Conservation (phyloP, 805 yeast species). For the Isabelozyma pseudorhagii region DNA sequence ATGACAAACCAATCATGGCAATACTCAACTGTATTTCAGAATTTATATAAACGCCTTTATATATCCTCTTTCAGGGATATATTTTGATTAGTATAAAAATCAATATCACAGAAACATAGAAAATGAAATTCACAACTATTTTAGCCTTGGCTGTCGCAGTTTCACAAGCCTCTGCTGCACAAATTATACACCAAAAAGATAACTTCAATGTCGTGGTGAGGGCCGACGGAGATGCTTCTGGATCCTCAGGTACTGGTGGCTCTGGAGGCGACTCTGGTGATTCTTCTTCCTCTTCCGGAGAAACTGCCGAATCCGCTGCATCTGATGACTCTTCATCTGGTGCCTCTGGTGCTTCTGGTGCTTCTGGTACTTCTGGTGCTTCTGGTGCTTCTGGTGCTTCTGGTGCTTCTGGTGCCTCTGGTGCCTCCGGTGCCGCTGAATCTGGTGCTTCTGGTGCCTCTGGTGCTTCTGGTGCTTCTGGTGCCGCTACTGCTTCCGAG, state of each 20-base stretch:
- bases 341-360: background rate
- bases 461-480: background rate
- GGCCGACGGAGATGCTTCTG: background rate
- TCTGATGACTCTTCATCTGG: slow-evolving; percentile 6
- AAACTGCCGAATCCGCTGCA: slow-evolving; percentile 2
- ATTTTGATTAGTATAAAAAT: no score
- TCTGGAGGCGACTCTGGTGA: background rate
- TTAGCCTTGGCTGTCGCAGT: slow-evolving; percentile 1
- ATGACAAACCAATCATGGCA: background rate
- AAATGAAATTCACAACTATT: slow-evolving; percentile 1
- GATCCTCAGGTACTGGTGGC: slow-evolving; percentile 4
- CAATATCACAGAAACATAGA: background rate
- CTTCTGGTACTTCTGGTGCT: slow-evolving; percentile 4
- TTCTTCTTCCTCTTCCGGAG: slow-evolving; percentile 3
- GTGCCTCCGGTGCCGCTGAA: background rate
- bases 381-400: slow-evolving; percentile 1
- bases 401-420: background rate
- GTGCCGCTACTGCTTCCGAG: background rate
- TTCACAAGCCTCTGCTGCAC: background rate
- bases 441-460: slow-evolving; percentile 1
- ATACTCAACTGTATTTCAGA: background rate
- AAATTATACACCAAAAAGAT: background rate
- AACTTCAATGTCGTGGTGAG: background rate
- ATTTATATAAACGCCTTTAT: background rate
- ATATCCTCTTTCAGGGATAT: background rate